A percentile compares a stretch with the other conserved stretches of the same genome.
phyloP scores from a whole-genome alignment of 2,329 filamentous ascomycete genomes.

The Penicillium sp. region DNA sequence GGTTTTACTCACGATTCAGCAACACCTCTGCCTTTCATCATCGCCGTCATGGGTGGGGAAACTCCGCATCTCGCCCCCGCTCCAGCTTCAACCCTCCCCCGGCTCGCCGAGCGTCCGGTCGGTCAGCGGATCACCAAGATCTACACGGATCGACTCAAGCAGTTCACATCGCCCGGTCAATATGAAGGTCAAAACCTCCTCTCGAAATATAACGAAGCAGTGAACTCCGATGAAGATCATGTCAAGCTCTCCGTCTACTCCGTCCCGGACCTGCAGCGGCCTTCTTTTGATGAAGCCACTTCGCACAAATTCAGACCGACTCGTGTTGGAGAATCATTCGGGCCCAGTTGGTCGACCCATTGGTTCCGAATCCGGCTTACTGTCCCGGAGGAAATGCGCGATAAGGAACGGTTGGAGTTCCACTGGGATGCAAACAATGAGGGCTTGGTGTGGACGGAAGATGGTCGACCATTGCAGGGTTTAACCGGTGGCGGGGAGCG shows the following conservation, averaged over 20 bases:
- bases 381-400: slow-evolving; percentile 67
- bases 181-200: slow-evolving; percentile 73
- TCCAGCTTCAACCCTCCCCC: slow-evolving; percentile 47
- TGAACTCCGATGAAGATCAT: slow-evolving; percentile 66
- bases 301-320: slow-evolving; percentile 74
- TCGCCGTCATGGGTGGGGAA: slow-evolving; percentile 38
- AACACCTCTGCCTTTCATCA: not conserved
- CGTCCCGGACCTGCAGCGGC: slow-evolving; percentile 73
- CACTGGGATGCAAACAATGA: slow-evolving; percentile 96
- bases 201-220: slow-evolving; percentile 72
- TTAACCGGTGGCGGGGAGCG: slow-evolving; percentile 87
- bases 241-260: slow-evolving; percentile 85
- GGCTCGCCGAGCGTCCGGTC: slow-evolving; percentile 52
- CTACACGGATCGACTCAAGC: slow-evolving; percentile 77
- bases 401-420: slow-evolving; percentile 84
- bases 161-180: slow-evolving; percentile 77
- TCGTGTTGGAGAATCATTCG: slow-evolving; percentile 74
- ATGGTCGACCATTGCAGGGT: slow-evolving; percentile 88
- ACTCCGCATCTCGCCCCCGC: slow-evolving; percentile 27
- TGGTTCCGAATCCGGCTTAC: slow-evolving; percentile 88
- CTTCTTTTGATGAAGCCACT: slow-evolving; percentile 80
- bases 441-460: slow-evolving; percentile 87
- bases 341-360: slow-evolving; percentile 95
- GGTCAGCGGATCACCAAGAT: slow-evolving; percentile 82
- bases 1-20: not conserved